Percentiles rank a stretch among this genome's conserved stretches.
phyloP scores from a whole-genome alignment of 495 filamentous ascomycete genomes.

The Daldinia grandis region DNA sequence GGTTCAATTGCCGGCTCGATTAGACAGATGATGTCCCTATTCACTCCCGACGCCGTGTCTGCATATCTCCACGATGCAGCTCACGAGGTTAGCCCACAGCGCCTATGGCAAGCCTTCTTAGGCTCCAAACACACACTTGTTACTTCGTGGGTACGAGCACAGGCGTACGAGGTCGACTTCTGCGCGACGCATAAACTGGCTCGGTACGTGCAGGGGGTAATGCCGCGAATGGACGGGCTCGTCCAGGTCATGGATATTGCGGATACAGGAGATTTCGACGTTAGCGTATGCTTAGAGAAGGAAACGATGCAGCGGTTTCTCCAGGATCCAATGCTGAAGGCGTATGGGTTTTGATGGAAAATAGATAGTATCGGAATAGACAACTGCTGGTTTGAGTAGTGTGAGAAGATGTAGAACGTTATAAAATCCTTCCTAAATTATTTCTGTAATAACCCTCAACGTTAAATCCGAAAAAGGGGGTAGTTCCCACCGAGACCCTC shows the following conservation, averaged over 20 bases:
- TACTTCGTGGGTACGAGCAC: conserved; percentile 52
- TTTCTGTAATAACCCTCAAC: background rate
- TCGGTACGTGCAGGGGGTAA: conserved; percentile 49
- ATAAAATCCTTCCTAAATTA: background rate
- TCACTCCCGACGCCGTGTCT: conserved; percentile 47
- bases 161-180: conserved; percentile 53
- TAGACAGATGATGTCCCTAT: conserved; percentile 41
- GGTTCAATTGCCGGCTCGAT: conserved; percentile 44
- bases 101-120: conserved; percentile 52
- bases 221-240: conserved; percentile 52
- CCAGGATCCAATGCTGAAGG: conserved; percentile 39
- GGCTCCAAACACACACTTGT: conserved; percentile 48
- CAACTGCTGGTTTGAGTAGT: background rate
- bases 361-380: background rate
- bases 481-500: background rate
- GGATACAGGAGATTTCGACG: conserved; percentile 48
- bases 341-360: conserved; percentile 22
- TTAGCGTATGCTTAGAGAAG: conserved; percentile 46
- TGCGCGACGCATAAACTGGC: conserved; percentile 23
- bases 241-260: conserved; percentile 48
- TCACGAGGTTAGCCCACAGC: conserved; percentile 48
- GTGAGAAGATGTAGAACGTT: background rate
- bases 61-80: conserved; percentile 48
- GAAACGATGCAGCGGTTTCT: conserved; percentile 44
- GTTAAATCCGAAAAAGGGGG: background rate